These are phyloP conservation scores for Haplosporangium sp. DNA, from an alignment of 371 early-diverging fungal species.

Conservation along the genomic window DNA sequence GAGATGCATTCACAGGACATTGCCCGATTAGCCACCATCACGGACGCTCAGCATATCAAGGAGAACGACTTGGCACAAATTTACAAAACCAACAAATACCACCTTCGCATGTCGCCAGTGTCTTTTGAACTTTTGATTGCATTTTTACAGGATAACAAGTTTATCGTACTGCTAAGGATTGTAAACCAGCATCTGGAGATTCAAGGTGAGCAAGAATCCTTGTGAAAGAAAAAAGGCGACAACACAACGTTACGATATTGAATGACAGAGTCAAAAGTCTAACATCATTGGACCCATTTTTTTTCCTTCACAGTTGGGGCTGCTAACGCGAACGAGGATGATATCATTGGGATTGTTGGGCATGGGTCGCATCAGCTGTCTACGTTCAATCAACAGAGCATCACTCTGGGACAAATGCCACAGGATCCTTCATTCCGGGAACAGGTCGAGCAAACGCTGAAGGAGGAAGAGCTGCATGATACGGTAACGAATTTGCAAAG, in stretches of 20 bases:
- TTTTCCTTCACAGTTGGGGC: slow-evolving; percentile 22
- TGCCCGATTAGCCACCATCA: slow-evolving; percentile 71
- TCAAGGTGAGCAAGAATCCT: slow-evolving; percentile 60
- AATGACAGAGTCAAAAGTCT: neutral
- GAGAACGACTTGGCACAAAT: slow-evolving; percentile 62
- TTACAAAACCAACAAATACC: slow-evolving; percentile 91
- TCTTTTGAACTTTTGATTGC: slow-evolving; percentile 94
- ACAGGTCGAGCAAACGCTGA: slow-evolving; percentile 59
- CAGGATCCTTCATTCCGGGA: slow-evolving; percentile 60
- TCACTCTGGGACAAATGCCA: slow-evolving; percentile 72
- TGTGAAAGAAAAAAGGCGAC: neutral
- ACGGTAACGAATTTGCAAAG: slow-evolving; percentile 11
- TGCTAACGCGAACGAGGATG: slow-evolving; percentile 60
- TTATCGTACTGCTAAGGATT: slow-evolving; percentile 89
- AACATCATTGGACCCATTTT: neutral
- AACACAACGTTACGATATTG: neutral
- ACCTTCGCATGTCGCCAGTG: slow-evolving; percentile 87
- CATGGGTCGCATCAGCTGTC: slow-evolving; percentile 83
- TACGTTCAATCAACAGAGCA: slow-evolving; percentile 81
- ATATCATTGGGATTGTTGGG: slow-evolving; percentile 82
- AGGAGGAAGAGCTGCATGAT: slow-evolving; percentile 49
- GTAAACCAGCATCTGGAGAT: slow-evolving; percentile 96
- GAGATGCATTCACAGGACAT: slow-evolving; percentile 81
- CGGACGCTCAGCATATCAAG: slow-evolving; percentile 76
- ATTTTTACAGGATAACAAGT: slow-evolving; percentile 94